Conservation (phyloP, 192 early-diverging fungal genomes). For the Bifiguratus adelaidae region DNA sequence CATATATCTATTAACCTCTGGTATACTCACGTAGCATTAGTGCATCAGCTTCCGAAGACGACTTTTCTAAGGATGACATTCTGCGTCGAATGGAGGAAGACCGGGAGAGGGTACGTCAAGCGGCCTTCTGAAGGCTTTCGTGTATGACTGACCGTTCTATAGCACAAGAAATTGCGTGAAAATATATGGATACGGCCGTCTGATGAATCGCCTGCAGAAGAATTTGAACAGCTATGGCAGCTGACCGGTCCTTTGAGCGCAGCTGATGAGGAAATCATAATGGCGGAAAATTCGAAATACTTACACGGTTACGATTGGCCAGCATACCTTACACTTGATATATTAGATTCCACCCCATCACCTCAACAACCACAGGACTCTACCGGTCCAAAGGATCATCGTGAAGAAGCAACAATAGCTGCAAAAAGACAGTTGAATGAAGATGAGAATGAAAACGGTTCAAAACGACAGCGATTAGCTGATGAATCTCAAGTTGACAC, state of each 20-base stretch:
- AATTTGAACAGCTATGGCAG: constrained; percentile 35
- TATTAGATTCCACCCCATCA: too few species aligned
- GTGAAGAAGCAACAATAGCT: too few species aligned
- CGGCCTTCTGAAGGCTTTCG: not conserved
- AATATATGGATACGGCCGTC: constrained; percentile 40
- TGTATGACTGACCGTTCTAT: not conserved
- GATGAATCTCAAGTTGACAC: too few species aligned
- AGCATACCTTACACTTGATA: too few species aligned
- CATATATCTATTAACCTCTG: not conserved
- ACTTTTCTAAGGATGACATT: constrained; percentile 37
- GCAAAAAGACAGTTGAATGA: too few species aligned
- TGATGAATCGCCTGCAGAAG: constrained; percentile 26
- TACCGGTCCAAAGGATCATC: too few species aligned
- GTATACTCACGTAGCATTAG: too few species aligned
- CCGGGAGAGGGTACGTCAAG: constrained; percentile 31
- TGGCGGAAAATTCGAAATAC: constrained; percentile 10
- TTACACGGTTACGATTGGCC: constrained; percentile 12
- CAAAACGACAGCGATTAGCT: too few species aligned
- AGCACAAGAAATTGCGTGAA: constrained; percentile 44
- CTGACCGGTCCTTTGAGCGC: constrained; percentile 29
- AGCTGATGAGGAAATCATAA: constrained; percentile 26
- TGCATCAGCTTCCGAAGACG: constrained; percentile 8
- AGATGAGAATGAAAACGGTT: too few species aligned
- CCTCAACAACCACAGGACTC: too few species aligned
- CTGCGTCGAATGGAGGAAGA: constrained; percentile 46